Evolutionary conservation across 2,329 filamentous ascomycete genomes (phyloP).

Genomic region (Leptodontidium sp.): DNA sequence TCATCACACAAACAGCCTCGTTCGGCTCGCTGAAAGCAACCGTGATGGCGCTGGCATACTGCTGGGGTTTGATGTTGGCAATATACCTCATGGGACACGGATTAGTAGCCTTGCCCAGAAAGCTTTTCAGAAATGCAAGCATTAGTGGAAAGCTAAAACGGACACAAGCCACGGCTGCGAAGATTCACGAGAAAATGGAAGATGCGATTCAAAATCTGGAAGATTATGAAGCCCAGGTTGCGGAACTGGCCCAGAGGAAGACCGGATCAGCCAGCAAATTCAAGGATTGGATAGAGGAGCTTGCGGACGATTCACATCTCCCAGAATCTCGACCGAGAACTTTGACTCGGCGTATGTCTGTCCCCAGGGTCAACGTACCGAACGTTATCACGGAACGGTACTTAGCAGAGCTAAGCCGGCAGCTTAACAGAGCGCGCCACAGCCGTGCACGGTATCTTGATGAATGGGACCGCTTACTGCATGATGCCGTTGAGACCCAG

Average conservation of each 20-base stretch:
- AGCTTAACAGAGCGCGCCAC: conserved; percentile 82
- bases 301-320: conserved; percentile 78
- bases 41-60: conserved; percentile 93
- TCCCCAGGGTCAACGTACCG: conserved; percentile 64
- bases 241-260: conserved; percentile 82
- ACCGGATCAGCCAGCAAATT: conserved; percentile 78
- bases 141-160: conserved; percentile 77
- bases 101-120: conserved; percentile 86
- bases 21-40: conserved; percentile 79
- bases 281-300: conserved; percentile 94
- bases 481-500: conserved; percentile 78
- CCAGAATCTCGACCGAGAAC: conserved; percentile 65
- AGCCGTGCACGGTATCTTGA: conserved; percentile 82
- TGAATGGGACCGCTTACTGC: conserved; percentile 84
- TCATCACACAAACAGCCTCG: conserved; percentile 78
- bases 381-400: conserved; percentile 93
- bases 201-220: conserved; percentile 84
- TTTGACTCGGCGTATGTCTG: conserved; percentile 51
- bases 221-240: conserved; percentile 81
- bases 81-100: conserved; percentile 99
- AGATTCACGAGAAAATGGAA: conserved; percentile 84
- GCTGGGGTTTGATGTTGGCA: conserved; percentile 88
- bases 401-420: conserved; percentile 86
- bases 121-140: conserved; percentile 80
- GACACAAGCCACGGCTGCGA: conserved; percentile 81